A percentile compares a stretch with the other conserved stretches of the same genome.
Conservation (phyloP, 179 eudicot species). For the Nepenthes alata region DNA sequence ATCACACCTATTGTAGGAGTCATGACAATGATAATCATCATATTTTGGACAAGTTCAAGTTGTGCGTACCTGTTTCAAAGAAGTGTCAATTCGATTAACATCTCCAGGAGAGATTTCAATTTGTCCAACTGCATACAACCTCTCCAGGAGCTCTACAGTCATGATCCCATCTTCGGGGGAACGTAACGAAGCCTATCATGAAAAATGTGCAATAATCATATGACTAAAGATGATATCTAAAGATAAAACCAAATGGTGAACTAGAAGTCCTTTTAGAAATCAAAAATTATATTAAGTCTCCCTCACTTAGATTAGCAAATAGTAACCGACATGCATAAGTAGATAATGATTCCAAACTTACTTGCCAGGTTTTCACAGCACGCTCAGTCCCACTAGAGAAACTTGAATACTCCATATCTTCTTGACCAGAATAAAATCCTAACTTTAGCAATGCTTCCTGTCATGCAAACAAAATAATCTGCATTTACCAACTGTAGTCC, state of each 20-base stretch:
- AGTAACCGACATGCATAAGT: not conserved
- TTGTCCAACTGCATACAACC: slow-evolving; percentile 23
- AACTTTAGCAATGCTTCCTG: slow-evolving; percentile 73
- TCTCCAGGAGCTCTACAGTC: slow-evolving; percentile 65
- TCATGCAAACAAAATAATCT: slow-evolving; percentile 3
- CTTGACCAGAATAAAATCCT: slow-evolving; percentile 93
- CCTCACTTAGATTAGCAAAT: not conserved
- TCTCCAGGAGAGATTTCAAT: slow-evolving; percentile 7
- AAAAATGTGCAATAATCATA: not conserved
- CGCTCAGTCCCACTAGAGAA: slow-evolving; percentile 71
- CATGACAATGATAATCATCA: too few relatives aligned
- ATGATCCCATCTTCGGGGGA: slow-evolving; percentile 64
- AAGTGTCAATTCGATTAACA: not conserved
- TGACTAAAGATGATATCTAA: not conserved
- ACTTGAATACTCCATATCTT: slow-evolving; percentile 73
- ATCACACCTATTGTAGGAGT: too few relatives aligned
- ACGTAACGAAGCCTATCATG: slow-evolving; percentile 48
- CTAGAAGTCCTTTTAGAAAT: not conserved
- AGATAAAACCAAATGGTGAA: not conserved
- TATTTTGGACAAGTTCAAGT: not conserved
- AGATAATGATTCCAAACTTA: slow-evolving; percentile 24
- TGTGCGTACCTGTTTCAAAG: not conserved
- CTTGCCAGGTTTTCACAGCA: slow-evolving; percentile 98
- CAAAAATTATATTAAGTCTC: not conserved
- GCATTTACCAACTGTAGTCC: not conserved